Percentiles rank a stretch among this genome's conserved stretches.
Conservation (phyloP, 306 rosid genomes). For the Corylus heterophylla region DNA sequence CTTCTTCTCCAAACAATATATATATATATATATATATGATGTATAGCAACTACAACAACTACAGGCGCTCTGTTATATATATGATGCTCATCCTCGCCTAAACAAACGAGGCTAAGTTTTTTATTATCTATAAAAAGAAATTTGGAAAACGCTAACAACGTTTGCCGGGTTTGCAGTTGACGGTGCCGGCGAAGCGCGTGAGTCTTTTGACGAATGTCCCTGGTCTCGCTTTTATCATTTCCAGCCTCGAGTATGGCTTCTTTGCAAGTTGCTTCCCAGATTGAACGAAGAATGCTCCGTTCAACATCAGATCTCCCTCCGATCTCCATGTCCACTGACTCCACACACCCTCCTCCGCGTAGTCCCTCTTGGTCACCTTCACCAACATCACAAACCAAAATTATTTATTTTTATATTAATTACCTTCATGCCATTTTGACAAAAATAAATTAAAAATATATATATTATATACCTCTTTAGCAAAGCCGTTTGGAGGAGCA, state of each 20-base stretch:
- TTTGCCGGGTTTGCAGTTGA: slow-evolving; percentile 35
- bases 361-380: slow-evolving; percentile 76
- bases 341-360: slow-evolving; percentile 41
- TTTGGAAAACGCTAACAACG: slow-evolving; percentile 43
- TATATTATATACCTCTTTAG: slow-evolving; percentile 58
- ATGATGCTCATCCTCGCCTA: neutral
- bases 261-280: slow-evolving; percentile 38
- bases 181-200: slow-evolving; percentile 52
- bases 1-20: neutral
- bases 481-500: slow-evolving; percentile 25
- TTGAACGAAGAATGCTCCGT: slow-evolving; percentile 62
- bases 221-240: slow-evolving; percentile 56
- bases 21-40: neutral
- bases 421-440: no score
- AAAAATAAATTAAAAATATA: no score
- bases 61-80: neutral
- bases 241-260: slow-evolving; percentile 34
- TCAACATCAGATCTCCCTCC: slow-evolving; percentile 60
- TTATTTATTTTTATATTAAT: no score
- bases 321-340: slow-evolving; percentile 75
- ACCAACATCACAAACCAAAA: slow-evolving; percentile 18
- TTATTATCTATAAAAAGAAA: neutral
- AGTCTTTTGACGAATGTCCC: slow-evolving; percentile 49
- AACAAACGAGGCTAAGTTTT: no score
- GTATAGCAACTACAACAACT: neutral